These are phyloP conservation scores for Vitis hybrid DNA, from an alignment of 177 flowering plant genomes.

Conservation along the genomic window DNA sequence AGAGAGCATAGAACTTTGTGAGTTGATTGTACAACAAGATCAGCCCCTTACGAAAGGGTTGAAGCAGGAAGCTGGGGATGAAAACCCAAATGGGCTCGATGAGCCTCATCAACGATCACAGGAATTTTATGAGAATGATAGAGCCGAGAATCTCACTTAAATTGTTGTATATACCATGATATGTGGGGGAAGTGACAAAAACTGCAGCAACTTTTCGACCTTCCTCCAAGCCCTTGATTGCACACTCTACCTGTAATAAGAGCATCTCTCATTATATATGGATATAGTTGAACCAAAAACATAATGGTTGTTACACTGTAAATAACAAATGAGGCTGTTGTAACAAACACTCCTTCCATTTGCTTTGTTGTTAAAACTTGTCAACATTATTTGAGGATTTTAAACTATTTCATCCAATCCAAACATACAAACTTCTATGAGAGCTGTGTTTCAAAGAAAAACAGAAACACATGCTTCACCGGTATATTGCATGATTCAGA, in stretches of 20 bases:
- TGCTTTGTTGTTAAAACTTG: too few species aligned
- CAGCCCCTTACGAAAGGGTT: constrained; percentile 77
- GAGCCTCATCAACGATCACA: constrained; percentile 81
- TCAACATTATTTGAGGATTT: too few species aligned
- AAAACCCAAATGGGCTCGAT: constrained; percentile 83
- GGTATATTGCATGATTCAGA: too few species aligned
- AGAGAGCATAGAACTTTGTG: constrained; percentile 82
- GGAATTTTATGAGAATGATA: constrained; percentile 69
- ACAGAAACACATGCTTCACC: too few species aligned
- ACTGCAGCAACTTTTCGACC: constrained; percentile 68
- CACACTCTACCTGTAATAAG: constrained; percentile 50
- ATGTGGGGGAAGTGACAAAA: constrained; percentile 74
- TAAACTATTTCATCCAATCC: too few species aligned
- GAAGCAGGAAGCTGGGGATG: constrained; percentile 61
- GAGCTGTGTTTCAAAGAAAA: too few species aligned
- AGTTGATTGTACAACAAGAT: constrained; percentile 76
- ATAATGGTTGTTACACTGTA: too few species aligned
- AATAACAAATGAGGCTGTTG: too few species aligned
- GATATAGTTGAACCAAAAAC: neutral
- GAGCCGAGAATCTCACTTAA: constrained; percentile 43
- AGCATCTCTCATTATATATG: neutral
- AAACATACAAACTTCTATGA: too few species aligned
- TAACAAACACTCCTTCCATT: too few species aligned
- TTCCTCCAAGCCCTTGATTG: constrained; percentile 50
- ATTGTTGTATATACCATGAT: constrained; percentile 77